Evolutionary conservation across 1,139 yeast genomes (phyloP), one percentile per base, ranked within the genome.

Genomic region (Geotrichum phurueaensis): DNA sequence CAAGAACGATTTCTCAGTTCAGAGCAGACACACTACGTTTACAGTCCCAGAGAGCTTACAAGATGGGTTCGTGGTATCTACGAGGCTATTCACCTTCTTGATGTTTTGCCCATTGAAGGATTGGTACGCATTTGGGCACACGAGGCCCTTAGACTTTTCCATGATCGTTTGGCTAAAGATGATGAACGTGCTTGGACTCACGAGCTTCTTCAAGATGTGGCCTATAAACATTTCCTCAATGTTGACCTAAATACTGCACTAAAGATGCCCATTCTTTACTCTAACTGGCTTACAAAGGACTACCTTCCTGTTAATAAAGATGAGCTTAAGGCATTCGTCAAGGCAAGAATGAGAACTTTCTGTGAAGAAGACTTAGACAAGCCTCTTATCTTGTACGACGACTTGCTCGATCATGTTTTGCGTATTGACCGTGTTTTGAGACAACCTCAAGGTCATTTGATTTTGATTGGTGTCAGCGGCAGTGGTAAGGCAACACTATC

Each of bases 31-130:
- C 96, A 89, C 69, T 89, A 90, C 68, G 77, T 89, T 0, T 88
- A 87, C 70, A 87, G 96, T 29, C 98, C 99, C 0, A 84, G 98
- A 71, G 99, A 94, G 69, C 78, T 94, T 29, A 90, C 98, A 0
- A 76, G 98, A 62, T 90, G 97, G 96, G 77, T 84, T 1, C 79
- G 88, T 63, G 96, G 97, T n/a, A 73, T 94, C 1, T 79, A 83
- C 58, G 83, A 82, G 56, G 86, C 87, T 0, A 68, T 87, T 13
- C 74, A 76, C 60, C 71, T 79, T 0, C 65, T 75, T 1, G 77
- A 76, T 3, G 71, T 75, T 39, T 64, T 77, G 1, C 68, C 75
- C 0, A 67, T 83, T 18, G 75, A 75, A 43, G 78, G 79, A 0
- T 72, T 90, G 27, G 72, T 88, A 0, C 75, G 92, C 48, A 67